Base-by-base conservation (phyloP, 2,329 filamentous ascomycete species). In the Hymenotorrendiella dingleyae region DNA sequence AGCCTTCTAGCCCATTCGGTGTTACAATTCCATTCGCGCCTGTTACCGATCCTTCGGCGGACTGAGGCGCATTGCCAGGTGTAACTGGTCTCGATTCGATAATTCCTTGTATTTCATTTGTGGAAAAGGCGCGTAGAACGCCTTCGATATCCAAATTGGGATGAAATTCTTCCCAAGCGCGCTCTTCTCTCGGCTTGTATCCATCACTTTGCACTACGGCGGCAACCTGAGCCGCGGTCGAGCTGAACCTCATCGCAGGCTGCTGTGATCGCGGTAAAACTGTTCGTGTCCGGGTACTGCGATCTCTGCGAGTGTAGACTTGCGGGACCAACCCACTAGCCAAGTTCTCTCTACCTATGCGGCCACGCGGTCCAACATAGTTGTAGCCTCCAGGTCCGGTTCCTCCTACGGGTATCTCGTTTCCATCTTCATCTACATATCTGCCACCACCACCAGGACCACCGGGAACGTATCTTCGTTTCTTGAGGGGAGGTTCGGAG, bases 161-260 rank as follows among this genome's bases (percentile, higher is more conserved):
- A 64, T 98, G 93, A 52, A 97, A 97, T 62, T 98, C 93, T 59
- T 96, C 90, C 89, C 91, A 98, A 40, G 88, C 87, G 49, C 91
- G 82, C 68, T 98, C 93, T 67, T 98, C 93, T 59, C 93, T 78
- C 23, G 93, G 93, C 63, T 98, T 98, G 67, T 97, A 97, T 38
- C 91, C 90, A 69, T 97, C 93, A 57, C 82, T 90, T 61, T 95
- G 89, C 54, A 88, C 86, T 46, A 93, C 84, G 4, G 86, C 89
- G 38, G 90, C 87, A 21, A 89, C 89, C 10, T 91, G 88, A n/a
- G 84, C 88, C n/a, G n/a, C n/a, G 23, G 57, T 53, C 12, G 57
- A 56, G 30, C 49, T 57, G 40, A 53, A 58, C 39, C 55, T 54
- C 55, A 58, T 59, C 14, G 56, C 54, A 71, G 74, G 51, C 76